Evolutionary conservation across 2,329 filamentous ascomycete genomes (phyloP), one percentile per base, ranked within the genome.

Genomic region (Raffaelea albimanens): DNA sequence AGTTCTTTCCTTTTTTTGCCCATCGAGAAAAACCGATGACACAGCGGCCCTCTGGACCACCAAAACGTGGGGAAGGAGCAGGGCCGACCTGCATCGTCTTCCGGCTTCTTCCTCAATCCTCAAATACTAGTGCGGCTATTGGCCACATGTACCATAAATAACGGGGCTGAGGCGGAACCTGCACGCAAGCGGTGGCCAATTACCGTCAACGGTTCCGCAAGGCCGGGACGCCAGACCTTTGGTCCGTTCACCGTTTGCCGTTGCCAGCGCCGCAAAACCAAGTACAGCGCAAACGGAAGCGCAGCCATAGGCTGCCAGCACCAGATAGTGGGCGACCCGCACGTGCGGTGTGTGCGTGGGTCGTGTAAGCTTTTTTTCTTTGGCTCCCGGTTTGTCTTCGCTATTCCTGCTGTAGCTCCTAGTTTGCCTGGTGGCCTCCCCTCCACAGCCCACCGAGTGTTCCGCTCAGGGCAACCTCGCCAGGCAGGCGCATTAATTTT

Each of bases 61-160:
- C 34, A 19, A 44, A 44, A 44, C 42, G 46, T 45, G 46, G 41
- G 46, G 46, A 48, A 48, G 46, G 46, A 41, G 19, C 46, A 40
- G 23, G n/a, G 13, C 40, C 41, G 46, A 36, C 46, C 8, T 40
- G 41, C 14, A 29, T 13, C 44, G 11, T 23, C 34, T 53, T 55
- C 53, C 53, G 53, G 51, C 51, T 55, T 55, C 51, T 55, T 33
- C 53, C 53, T 50, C 34, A 39, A 8, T 16, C 13, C 20, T 18
- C 31, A 42, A 47, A 25, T 39, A 19, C 2, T 29, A 4, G 3
- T 5, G 14, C 7, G 18, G 16, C 22, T 14, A 47, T 47, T 43
- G 45, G 31, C 34, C 23, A 23, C 8, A 16, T 16, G 4, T 7
- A 2, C 9, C 4, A 22, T 8, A 21, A 33, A 20, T 33, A 19